Conservation (phyloP, 371 early-diverging fungal species). For the Smittium culicis region DNA sequence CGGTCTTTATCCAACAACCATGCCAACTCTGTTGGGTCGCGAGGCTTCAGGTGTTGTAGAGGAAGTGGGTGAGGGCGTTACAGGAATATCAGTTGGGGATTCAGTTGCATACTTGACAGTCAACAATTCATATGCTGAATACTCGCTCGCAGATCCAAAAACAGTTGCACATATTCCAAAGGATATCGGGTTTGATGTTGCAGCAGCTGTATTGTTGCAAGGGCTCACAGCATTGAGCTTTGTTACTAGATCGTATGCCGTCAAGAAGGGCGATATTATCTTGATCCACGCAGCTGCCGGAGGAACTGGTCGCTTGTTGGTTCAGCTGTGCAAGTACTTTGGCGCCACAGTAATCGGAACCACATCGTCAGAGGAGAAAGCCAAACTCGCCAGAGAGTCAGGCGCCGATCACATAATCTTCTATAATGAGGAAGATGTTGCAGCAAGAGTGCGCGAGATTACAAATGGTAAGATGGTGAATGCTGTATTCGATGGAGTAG, state of each 20-base stretch:
- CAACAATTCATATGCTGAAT: constrained; percentile 60
- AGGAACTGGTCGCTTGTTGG: constrained; percentile 68
- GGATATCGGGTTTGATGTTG: constrained; percentile 42
- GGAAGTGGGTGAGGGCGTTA: constrained; percentile 47
- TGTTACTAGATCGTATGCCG: constrained; percentile 53
- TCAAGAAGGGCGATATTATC: constrained; percentile 61
- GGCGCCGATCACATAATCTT: constrained; percentile 69
- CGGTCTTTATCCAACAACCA: constrained; percentile 58
- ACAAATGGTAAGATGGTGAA: constrained; percentile 69
- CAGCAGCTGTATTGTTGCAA: constrained; percentile 46
- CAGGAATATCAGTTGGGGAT: constrained; percentile 58
- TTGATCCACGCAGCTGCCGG: constrained; percentile 88
- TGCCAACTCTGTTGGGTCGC: constrained; percentile 61
- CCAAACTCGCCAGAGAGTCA: constrained; percentile 44
- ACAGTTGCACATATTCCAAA: constrained; percentile 40
- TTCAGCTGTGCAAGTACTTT: constrained; percentile 52
- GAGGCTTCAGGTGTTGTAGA: constrained; percentile 78
- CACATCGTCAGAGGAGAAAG: constrained; percentile 66
- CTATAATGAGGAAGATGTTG: constrained; percentile 45
- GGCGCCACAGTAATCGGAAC: constrained; percentile 89
- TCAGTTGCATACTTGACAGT: constrained; percentile 61
- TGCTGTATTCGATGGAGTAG: constrained; percentile 85
- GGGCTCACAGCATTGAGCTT: constrained; percentile 74
- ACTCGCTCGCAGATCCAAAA: constrained; percentile 36
- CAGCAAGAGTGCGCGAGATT: constrained; percentile 54